Base-by-base conservation (phyloP, 192 early-diverging fungal species). In the Backusella sp. region DNA sequence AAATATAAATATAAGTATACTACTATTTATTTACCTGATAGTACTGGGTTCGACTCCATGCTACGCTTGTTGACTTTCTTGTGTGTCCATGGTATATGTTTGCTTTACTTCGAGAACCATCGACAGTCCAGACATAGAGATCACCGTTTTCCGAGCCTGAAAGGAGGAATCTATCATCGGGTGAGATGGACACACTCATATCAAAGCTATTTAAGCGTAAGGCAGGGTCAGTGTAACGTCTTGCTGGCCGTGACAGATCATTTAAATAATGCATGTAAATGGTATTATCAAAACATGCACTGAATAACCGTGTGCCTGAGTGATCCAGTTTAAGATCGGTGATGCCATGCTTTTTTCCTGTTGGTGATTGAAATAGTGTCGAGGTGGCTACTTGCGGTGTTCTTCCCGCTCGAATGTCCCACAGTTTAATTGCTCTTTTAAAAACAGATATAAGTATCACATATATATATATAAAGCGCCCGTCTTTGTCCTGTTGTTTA, bases 61-160 rank as follows among this genome's bases (percentile, higher is more conserved):
- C 86, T 26, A 96, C 91, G n/a, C 88, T 88, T 0, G 92, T 91
- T 7, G 92, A 91, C 73, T 92, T 92, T 12, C 84, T 80, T 17
- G 79, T 73, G 82, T 94, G 94, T 2, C 85, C 93, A 72, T 88
- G 77, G 66, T 94, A 88, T 68, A 88, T 78, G 1, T 86, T 72
- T 4, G 90, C 85, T 26, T 84, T 79, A 35, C 84, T 73, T 12
- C 78, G 62, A 6, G 84, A 81, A 14, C 73, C 74, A 49, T 76
- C 88, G 30, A 90, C 80, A 78, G 83, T 93, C 94, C 94, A 97
- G 15, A 94, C 84, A 69, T 91, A 92, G 15, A 95, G 83, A 15
- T 65, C 73, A 30, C 87, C 84, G 35, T 85, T 88, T 41, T 87
- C 83, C 4, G 93, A 95, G 41, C 95, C 96, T 36, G 90, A 87